These are phyloP conservation scores for Chlorella sp. DNA, from an alignment of 139 green algal genomes.

Conservation along the genomic window DNA sequence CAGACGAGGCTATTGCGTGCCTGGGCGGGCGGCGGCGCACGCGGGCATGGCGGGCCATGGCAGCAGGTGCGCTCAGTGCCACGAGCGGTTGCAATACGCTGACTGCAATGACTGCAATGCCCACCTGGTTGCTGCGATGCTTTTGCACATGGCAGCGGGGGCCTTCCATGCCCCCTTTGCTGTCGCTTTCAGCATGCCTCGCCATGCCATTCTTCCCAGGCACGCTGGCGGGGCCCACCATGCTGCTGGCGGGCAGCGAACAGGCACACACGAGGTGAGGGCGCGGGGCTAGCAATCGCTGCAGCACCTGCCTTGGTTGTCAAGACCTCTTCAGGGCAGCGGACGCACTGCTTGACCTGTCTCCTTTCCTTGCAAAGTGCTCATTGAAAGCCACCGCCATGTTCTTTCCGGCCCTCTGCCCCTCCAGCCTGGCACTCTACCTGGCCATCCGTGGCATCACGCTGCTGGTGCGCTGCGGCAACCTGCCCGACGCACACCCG, in stretches of 20 bases:
- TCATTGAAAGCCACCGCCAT: no score
- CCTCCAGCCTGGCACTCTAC: slow-evolving; percentile 84
- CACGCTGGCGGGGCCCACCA: slow-evolving; percentile 78
- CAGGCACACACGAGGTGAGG: slow-evolving; percentile 67
- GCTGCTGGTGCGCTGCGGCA: slow-evolving; percentile 87
- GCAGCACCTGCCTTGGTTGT: no score
- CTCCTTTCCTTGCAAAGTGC: no score
- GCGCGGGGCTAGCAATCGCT: no score
- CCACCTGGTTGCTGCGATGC: no score
- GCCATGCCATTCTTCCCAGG: slow-evolving; percentile 57
- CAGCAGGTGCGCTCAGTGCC: background rate
- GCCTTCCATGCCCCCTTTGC: no score
- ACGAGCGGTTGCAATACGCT: background rate
- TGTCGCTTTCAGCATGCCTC: no score
- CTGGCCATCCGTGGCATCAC: slow-evolving; percentile 82
- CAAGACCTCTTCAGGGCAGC: no score
- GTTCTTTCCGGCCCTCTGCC: no score
- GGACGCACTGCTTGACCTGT: no score
- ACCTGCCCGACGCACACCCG: slow-evolving; percentile 66
- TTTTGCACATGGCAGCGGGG: no score
- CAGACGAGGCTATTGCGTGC: slow-evolving; percentile 81
- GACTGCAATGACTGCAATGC: no score
- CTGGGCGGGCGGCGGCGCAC: slow-evolving; percentile 61
- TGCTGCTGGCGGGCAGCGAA: slow-evolving; percentile 78
- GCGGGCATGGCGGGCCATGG: slow-evolving; percentile 4